Percentiles rank a stretch among this genome's conserved stretches.
These are phyloP conservation scores for Nepenthes mirabilis DNA, from an alignment of 148 eudicot species.

Conservation along the genomic window DNA sequence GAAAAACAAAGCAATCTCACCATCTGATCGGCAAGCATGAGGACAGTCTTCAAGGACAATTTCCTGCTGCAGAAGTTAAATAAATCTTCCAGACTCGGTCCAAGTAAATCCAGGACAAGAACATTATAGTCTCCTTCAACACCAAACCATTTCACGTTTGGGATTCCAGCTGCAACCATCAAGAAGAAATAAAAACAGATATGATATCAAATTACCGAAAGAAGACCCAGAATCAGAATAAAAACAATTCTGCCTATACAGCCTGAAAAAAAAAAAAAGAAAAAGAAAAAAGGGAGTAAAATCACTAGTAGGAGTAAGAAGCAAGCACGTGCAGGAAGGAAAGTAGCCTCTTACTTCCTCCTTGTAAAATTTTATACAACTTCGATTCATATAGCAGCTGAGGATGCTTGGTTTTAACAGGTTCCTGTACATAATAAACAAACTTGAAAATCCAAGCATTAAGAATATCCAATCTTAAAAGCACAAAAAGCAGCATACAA, in stretches of 20 bases:
- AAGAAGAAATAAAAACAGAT: constrained; percentile 2
- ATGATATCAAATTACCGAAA: constrained; percentile 6
- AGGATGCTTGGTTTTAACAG: constrained; percentile 79
- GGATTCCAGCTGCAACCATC: constrained; percentile 72
- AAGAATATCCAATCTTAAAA: too few species aligned
- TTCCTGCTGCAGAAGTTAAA: constrained; percentile 93
- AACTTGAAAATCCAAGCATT: not conserved
- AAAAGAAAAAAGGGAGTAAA: not conserved
- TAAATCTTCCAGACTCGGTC: constrained; percentile 93
- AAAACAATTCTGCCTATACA: too few species aligned
- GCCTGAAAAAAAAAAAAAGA: too few species aligned
- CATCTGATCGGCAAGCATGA: constrained; percentile 99
- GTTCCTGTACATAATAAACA: constrained; percentile 38
- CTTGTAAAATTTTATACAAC: constrained; percentile 73
- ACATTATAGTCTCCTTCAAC: constrained; percentile 98
- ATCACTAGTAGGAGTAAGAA: constrained; percentile 2
- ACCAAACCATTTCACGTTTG: constrained; percentile 84
- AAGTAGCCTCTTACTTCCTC: constrained; percentile 63
- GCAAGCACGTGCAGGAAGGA: constrained; percentile 2
- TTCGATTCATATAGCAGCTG: constrained; percentile 78
- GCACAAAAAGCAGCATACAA: too few species aligned
- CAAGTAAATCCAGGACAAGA: constrained; percentile 88
- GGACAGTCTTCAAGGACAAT: constrained; percentile 85
- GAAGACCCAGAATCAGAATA: too few species aligned
- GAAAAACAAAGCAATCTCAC: constrained; percentile 19